phyloP scores from a whole-genome alignment of 371 early-diverging fungal genomes.

The Mortierella sp. region DNA sequence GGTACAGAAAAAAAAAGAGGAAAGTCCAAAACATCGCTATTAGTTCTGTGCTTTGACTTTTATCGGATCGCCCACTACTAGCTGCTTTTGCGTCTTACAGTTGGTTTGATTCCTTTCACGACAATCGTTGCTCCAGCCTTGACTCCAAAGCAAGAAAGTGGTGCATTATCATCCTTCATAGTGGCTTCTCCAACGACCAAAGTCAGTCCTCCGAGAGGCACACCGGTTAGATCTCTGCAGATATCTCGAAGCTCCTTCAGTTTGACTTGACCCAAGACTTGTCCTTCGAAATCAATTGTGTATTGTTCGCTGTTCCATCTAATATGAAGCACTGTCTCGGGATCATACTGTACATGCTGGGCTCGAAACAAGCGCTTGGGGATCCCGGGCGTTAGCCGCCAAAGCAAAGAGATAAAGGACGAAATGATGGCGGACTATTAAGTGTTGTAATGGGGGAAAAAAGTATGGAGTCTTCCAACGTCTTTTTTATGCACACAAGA shows the following conservation, averaged over 20 bases:
- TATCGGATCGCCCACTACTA: neutral
- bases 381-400: constrained; percentile 55
- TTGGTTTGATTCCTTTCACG: constrained; percentile 67
- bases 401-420: constrained; percentile 51
- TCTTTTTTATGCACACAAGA: neutral
- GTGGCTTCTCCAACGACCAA: constrained; percentile 54
- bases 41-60: neutral
- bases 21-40: neutral
- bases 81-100: constrained; percentile 57
- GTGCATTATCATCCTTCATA: constrained; percentile 75
- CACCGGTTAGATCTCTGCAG: constrained; percentile 45
- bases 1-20: neutral
- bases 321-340: constrained; percentile 38
- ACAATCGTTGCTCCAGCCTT: constrained; percentile 61
- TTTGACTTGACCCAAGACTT: constrained; percentile 37
- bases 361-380: constrained; percentile 43
- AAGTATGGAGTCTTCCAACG: neutral
- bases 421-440: constrained; percentile 33
- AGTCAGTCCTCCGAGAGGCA: constrained; percentile 42
- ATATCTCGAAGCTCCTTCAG: constrained; percentile 34
- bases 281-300: constrained; percentile 50
- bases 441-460: neutral
- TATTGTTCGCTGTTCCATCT: constrained; percentile 37
- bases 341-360: constrained; percentile 37
- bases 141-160: constrained; percentile 66